These are phyloP conservation scores for Mycena olivaceomarginata DNA, from an alignment of 768 basidiomycete genomes.

Conservation along the genomic window DNA sequence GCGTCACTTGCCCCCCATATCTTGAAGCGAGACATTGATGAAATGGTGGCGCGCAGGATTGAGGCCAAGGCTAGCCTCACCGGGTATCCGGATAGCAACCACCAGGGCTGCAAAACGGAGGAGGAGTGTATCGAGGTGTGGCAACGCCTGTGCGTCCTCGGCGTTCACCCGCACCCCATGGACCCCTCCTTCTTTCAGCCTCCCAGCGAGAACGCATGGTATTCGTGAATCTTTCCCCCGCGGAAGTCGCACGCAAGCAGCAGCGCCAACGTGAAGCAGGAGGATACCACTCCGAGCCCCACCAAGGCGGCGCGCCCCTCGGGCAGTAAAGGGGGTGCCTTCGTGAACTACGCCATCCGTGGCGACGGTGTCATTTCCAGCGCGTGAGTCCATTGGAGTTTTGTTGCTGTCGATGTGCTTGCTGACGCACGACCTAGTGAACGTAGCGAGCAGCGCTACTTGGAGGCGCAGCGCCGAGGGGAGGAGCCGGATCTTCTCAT, in stretches of 20 bases:
- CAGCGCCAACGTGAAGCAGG: too few species aligned
- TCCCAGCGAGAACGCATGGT: too few species aligned
- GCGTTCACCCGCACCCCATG: slow-evolving; percentile 24
- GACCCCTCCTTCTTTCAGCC: neutral
- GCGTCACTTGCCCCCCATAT: neutral
- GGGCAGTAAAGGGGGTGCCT: neutral
- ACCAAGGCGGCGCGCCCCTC: too few species aligned
- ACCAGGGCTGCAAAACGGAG: neutral
- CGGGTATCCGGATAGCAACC: neutral
- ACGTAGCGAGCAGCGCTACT: neutral
- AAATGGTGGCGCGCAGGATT: neutral
- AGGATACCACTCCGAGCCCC: too few species aligned
- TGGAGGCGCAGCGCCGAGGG: slow-evolving; percentile 1
- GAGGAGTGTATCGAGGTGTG: slow-evolving; percentile 14
- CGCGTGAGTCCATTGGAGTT: neutral
- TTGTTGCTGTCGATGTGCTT: neutral
- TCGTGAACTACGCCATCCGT: neutral
- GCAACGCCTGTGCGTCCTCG: slow-evolving; percentile 8
- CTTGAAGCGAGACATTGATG: too few species aligned
- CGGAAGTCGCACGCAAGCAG: neutral
- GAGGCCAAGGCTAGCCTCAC: slow-evolving; percentile 8
- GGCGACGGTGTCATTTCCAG: neutral
- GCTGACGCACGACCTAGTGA: too few species aligned
- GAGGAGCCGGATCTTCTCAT: slow-evolving; percentile 21
- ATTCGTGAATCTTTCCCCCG: neutral